Evolutionary conservation across 495 filamentous ascomycete genomes (phyloP), one percentile per base, ranked within the genome.

Genomic region (Podospora sp.): DNA sequence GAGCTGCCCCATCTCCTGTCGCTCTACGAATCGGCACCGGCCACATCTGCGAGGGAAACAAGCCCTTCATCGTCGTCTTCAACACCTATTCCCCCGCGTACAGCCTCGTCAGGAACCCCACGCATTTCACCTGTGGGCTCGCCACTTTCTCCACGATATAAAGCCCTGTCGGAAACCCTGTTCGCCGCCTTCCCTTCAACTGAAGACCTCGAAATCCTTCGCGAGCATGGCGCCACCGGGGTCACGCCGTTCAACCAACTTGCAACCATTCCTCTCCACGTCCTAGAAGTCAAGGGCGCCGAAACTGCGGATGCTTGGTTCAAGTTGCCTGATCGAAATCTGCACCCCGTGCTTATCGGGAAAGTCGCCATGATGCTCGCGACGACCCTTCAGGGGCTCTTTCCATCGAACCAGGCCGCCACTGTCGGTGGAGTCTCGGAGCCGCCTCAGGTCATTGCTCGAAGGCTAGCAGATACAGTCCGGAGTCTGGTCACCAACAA

Each of bases 301-400:
- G 26, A 36, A 16, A 60, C 25, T 25, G 29, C 33, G 33, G 68
- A 67, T 52, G 68, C 77, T n/a, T 71, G 81, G 27, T 69, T 84
- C 4, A 67, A 74, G 12, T 64, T 73, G 12, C 81, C 80, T 0
- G 68, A 69, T 1, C 68, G 71, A 49, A 72, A 57, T 0, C 75
- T 75, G 2, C 83, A 84, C 68, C 83, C 81, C 11, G 76, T 83
- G 2, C 68, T 81, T 2, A 69, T 83, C 26, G 81, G 81, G 7
- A 76, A 75, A 6, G 76, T 74, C 27, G 79, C 84, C 62, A 69
- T 85, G 2, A 57, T 76, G 35, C 77, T 85, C 11, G 81, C 76
- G 7, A 76, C 72, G 22, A 76, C 77, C 51, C 57, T 83, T 20
- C 80, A 82, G 61, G 69, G 74, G 29, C 49, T 79, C n/a, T 68